phyloP scores from a whole-genome alignment of 108 stramenopile genomes.

The Licmophora abbreviata region DNA sequence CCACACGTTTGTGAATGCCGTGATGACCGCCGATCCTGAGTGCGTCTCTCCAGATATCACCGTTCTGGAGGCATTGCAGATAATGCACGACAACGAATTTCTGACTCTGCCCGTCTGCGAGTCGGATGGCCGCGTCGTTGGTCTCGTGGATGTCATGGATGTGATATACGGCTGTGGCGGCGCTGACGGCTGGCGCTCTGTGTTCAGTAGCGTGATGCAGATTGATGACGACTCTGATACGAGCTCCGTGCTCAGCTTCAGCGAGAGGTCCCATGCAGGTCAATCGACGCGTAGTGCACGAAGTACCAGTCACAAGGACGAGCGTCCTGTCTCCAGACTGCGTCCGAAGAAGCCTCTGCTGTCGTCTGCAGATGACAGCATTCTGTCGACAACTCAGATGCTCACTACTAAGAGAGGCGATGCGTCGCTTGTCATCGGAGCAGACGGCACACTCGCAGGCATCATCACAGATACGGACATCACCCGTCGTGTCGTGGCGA shows the following conservation, averaged over 20 bases:
- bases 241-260: slow-evolving; percentile 6
- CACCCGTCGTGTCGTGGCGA: slow-evolving; percentile 76
- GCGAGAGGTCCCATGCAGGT: too few species aligned
- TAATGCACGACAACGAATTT: slow-evolving; percentile 92
- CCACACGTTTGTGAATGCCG: slow-evolving; percentile 51
- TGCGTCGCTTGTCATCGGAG: slow-evolving; percentile 54
- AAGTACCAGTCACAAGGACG: background rate
- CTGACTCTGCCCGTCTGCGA: slow-evolving; percentile 89
- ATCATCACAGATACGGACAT: slow-evolving; percentile 85
- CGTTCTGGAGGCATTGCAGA: slow-evolving; percentile 83
- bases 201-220: slow-evolving; percentile 63
- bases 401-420: slow-evolving; percentile 60
- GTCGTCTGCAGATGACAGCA: slow-evolving; percentile 18
- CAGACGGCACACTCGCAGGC: slow-evolving; percentile 48
- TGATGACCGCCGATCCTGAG: slow-evolving; percentile 93
- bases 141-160: slow-evolving; percentile 94
- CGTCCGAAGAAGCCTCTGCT: slow-evolving; percentile 62
- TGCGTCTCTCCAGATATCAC: slow-evolving; percentile 78
- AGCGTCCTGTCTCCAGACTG: slow-evolving; percentile 41
- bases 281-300: background rate
- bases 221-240: slow-evolving; percentile 53
- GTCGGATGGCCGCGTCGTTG: slow-evolving; percentile 71
- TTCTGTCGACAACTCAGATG: slow-evolving; percentile 48
- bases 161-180: slow-evolving; percentile 81
- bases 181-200: slow-evolving; percentile 82